phyloP scores from a whole-genome alignment of 2,329 filamentous ascomycete genomes.

The Cladosporium sp. region DNA sequence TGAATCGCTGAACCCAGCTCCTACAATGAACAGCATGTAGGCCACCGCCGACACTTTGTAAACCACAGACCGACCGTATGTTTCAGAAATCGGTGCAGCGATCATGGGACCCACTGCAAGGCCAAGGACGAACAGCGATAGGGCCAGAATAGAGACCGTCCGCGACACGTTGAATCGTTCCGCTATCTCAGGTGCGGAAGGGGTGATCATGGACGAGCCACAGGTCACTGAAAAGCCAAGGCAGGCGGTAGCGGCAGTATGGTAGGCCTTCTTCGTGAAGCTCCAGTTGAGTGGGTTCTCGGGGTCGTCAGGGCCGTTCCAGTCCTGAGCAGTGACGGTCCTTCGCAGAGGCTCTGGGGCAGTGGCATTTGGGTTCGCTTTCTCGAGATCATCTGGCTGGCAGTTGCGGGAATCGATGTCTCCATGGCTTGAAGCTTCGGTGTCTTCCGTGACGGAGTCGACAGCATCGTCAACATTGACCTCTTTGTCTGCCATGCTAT shows the following conservation, averaged over 20 bases:
- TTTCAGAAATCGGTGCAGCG: conserved; percentile 72
- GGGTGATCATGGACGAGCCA: conserved; percentile 29
- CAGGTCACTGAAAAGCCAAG: conserved; percentile 41
- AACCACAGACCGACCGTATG: conserved; percentile 68
- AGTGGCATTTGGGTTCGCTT: background rate
- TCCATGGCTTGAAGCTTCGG: background rate
- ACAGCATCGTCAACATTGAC: background rate
- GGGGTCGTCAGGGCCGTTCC: conserved; percentile 24
- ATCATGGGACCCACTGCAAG: conserved; percentile 71
- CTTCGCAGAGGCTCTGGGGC: background rate
- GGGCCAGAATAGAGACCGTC: conserved; percentile 58
- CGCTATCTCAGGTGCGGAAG: conserved; percentile 26
- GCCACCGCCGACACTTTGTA: conserved; percentile 66
- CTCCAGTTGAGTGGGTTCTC: conserved; percentile 34
- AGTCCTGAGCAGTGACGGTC: conserved; percentile 18
- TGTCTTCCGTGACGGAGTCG: background rate
- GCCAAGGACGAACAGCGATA: conserved; percentile 60
- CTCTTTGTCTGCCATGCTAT: conserved; percentile 10
- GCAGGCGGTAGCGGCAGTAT: conserved; percentile 37
- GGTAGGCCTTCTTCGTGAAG: conserved; percentile 29
- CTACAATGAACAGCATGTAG: conserved; percentile 55
- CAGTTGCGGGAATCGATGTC: background rate
- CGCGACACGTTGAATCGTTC: conserved; percentile 54
- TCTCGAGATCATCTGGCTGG: conserved; percentile 11
- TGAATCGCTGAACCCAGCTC: conserved; percentile 55